Base-by-base conservation (phyloP, 768 basidiomycete genomes). In the Boletus tylopilopsis region DNA sequence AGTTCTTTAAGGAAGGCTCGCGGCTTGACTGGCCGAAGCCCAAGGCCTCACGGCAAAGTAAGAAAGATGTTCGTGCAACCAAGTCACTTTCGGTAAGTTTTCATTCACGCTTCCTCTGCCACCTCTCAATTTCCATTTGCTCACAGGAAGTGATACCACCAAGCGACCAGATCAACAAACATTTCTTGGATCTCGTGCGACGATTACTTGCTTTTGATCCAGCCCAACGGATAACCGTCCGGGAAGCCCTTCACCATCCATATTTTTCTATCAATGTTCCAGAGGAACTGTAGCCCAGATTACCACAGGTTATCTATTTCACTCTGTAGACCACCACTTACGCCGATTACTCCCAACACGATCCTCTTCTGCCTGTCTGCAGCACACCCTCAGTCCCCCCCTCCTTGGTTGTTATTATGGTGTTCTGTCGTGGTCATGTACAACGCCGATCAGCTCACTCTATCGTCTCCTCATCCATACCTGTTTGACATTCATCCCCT, bases 21-120 rank as follows among this genome's bases (percentile, higher is more conserved):
- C 88, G 85, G 61, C 79, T 99, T 35, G 92, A 94, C 67, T 98
- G 90, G 86, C 95, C 96, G 0, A 90, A 89, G 63, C 74, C 91
- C 10, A 87, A 87, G 67, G 87, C 91, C 24, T 81, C 87, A 4
- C 84, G 88, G 62, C 89, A 94, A 67, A 94, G 90, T 70, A 87
- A 84, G 74, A 95, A 94, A 69, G 96, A 95, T 60, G 94, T 99
- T 35, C 85, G 85, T 47, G 82, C 85, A 22, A 93, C 93, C 59
- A 82, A 85, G 60, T 73, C 82, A 39, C 73, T 96, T 32, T 72
- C 79, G 74, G 93, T 94, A 56, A 64, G 27, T 43, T 46, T 81
- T 76, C 30, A 6, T 45, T 27, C 39, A 29, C 22, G 1, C 22
- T 42, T 25, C 34, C 33, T 27, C 13, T 32, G 5, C 9, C 37